Evolutionary conservation across 192 early-diverging fungal genomes (phyloP).

Genomic region (Lobosporangium transversale): DNA sequence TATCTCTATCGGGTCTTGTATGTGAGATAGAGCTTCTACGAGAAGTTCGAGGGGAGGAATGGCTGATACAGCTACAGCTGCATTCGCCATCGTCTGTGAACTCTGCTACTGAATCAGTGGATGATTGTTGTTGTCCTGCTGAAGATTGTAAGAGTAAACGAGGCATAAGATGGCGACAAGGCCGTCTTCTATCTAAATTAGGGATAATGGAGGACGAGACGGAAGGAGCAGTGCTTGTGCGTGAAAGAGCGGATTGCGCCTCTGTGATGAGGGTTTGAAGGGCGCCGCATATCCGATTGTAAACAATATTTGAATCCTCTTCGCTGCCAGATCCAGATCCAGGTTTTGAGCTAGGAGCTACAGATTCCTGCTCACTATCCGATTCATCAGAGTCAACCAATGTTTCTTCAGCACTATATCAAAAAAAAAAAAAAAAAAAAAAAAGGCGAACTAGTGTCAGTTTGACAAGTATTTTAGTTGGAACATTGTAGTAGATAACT

Average conservation of each 20-base stretch:
- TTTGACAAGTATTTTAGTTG: background rate
- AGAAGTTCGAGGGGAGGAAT: constrained; percentile 20
- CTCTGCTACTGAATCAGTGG: background rate
- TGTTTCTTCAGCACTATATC: constrained; percentile 48
- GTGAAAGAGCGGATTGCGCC: constrained; percentile 29
- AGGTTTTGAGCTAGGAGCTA: constrained; percentile 23
- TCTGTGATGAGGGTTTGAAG: constrained; percentile 39
- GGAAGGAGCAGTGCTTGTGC: constrained; percentile 4
- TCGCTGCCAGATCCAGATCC: constrained; percentile 22
- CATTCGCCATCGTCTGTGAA: constrained; percentile 19
- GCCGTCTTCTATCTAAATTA: background rate
- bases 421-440: too few relatives aligned
- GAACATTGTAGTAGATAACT: background rate
- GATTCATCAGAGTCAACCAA: constrained; percentile 39
- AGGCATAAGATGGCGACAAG: background rate
- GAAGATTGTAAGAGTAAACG: background rate
- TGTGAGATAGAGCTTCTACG: constrained; percentile 6
- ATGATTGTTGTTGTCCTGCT: background rate
- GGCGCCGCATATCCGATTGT: constrained; percentile 42
- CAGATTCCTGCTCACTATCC: constrained; percentile 28
- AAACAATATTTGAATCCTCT: constrained; percentile 43
- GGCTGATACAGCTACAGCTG: background rate
- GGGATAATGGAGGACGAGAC: background rate
- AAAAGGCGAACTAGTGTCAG: too few relatives aligned
- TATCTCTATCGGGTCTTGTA: background rate